Evolutionary conservation across 2,329 filamentous ascomycete genomes (phyloP).

Genomic region (Colletotrichum sp.): DNA sequence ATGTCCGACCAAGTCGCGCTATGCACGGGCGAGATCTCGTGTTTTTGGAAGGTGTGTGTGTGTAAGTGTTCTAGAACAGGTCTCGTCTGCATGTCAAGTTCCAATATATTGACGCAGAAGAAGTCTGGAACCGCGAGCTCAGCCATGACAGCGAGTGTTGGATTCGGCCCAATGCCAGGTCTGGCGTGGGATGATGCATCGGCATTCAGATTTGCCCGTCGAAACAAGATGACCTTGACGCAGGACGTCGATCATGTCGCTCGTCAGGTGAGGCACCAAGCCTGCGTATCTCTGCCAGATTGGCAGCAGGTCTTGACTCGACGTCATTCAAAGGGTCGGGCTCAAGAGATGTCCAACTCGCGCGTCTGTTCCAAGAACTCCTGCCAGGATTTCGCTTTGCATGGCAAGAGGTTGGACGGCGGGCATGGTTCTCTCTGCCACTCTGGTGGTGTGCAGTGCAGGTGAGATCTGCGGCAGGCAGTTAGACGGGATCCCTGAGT

Average conservation of each 20-base stretch:
- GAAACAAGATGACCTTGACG: neutral
- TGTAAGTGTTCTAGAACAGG: neutral
- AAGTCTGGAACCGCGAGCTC: neutral
- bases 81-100: neutral
- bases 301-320: neutral
- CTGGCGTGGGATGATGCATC: neutral
- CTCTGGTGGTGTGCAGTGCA: neutral
- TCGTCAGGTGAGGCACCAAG: neutral
- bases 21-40: neutral
- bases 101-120: neutral
- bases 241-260: neutral
- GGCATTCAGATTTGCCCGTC: neutral
- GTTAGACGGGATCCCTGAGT: neutral
- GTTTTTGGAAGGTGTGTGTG: neutral
- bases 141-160: neutral
- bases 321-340: neutral
- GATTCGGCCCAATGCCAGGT: neutral
- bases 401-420: neutral
- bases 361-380: neutral
- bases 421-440: neutral
- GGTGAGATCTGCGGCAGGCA: neutral
- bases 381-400: neutral
- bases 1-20: neutral
- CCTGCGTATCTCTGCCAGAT: neutral
- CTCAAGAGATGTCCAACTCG: neutral